Percentiles rank a stretch among this genome's conserved stretches.
phyloP scores from a whole-genome alignment of 2,329 filamentous ascomycete species.

The Penicillium sp. region DNA sequence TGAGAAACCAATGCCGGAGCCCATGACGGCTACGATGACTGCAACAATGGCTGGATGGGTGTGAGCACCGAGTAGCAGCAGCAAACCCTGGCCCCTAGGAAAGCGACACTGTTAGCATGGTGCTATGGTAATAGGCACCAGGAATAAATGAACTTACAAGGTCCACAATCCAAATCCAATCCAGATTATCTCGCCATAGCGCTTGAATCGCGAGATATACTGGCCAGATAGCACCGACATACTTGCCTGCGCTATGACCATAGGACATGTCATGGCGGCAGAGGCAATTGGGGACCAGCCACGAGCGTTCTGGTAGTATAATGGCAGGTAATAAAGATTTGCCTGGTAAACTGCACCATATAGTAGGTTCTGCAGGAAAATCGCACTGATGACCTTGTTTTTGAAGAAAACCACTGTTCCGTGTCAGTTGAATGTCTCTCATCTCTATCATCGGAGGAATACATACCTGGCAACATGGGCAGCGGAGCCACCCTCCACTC shows the following conservation, averaged over 20 bases:
- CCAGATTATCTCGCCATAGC: conserved; percentile 60
- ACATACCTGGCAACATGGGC: conserved; percentile 55
- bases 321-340: conserved; percentile 58
- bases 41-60: conserved; percentile 50
- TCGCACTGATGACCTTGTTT: conserved; percentile 51
- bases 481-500: conserved; percentile 55
- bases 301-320: conserved; percentile 60
- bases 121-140: background rate
- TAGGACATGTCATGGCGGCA: conserved; percentile 50
- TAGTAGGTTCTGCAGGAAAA: conserved; percentile 58
- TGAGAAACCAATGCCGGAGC: conserved; percentile 52
- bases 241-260: conserved; percentile 48
- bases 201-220: conserved; percentile 55
- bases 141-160: conserved; percentile 29
- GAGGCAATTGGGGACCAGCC: conserved; percentile 47
- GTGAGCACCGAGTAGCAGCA: conserved; percentile 47
- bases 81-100: conserved; percentile 49
- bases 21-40: conserved; percentile 50
- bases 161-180: conserved; percentile 47
- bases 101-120: background rate
- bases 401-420: conserved; percentile 49
- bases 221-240: conserved; percentile 48
- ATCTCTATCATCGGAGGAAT: background rate
- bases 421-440: conserved; percentile 8
- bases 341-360: conserved; percentile 59